Percentiles rank a stretch among this genome's conserved stretches.
phyloP scores from a whole-genome alignment of 2,329 filamentous ascomycete genomes.

The Colletotrichum chrysophilum region DNA sequence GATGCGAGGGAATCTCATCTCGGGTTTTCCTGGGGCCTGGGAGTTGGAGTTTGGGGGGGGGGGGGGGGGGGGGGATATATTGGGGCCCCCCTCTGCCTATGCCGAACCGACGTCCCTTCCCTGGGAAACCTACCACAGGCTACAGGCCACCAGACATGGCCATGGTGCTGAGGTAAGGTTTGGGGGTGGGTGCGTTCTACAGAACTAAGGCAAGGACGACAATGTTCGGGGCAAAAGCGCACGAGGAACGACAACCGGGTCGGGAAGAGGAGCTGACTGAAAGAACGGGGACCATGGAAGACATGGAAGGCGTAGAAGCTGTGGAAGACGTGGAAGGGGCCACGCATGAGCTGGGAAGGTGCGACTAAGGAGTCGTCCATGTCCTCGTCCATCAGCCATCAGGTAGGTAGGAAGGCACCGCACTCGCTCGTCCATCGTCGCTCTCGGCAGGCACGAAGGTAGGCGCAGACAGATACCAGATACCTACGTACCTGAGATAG shows the following conservation, averaged over 20 bases:
- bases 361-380: background rate
- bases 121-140: background rate
- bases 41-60: too few species aligned
- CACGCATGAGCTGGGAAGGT: background rate
- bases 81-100: background rate
- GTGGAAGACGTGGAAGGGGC: background rate
- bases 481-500: background rate
- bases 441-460: background rate
- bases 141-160: background rate
- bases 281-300: background rate
- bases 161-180: background rate
- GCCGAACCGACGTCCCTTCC: background rate
- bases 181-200: constrained; percentile 5
- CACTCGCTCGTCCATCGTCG: background rate
- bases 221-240: constrained; percentile 6
- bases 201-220: background rate
- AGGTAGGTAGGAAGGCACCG: background rate
- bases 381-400: background rate
- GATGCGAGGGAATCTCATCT: too few species aligned
- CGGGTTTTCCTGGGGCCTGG: too few species aligned
- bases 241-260: background rate
- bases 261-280: background rate
- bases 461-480: background rate
- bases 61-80: too few species aligned
- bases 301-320: background rate